Base-by-base conservation (phyloP, 139 green algal genomes). In the Chlamydomonas incerta region DNA sequence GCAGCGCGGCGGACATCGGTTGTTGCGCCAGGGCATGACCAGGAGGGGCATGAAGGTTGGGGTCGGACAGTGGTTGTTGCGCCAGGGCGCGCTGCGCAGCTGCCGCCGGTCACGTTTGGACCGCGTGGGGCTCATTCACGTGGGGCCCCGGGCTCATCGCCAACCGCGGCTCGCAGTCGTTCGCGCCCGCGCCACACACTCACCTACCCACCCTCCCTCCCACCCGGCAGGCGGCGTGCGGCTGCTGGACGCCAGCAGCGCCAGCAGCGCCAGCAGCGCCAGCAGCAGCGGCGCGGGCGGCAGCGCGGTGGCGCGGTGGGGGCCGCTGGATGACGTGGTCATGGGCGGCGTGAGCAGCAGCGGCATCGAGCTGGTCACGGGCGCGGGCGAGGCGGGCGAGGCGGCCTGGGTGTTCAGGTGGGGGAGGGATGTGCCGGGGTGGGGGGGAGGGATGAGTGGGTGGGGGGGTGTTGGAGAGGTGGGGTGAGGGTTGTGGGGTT, bases 291-390 rank as follows among this genome's bases (percentile, higher is more conserved):
- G 41, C 41, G 41, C 41, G 6, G 41, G 41, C 41, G 41, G 41
- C 41, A 8, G 41, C 41, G 41, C 71, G 1, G 57, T 58, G 4
- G 55, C 81, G 13, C n/a, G 41, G 15, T 99, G 93, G 93, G 96
- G 95, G 2, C 71, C 96, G 1, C 88, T 99, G 57, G 97, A 99
- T 74, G 97, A 99, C 79, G 97, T 99, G 29, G 97, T 99, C 9
- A 99, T 99, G 97, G 96, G 96, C 21, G 96, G 96, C 23, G 93
- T 94, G 24, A 95, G 88, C 69, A 63, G 93, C 71, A 96, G 90
- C 71, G 83, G 66, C 14, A 68, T 93, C 28, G 69, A 31, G 29
- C 58, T 95, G 29, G 81, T 86, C 31, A 46, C 46, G 13, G 89
- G 87, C 8, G 92, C 84, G 18, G 96, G 95, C 0, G 95, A 98